phyloP scores from a whole-genome alignment of 2,329 filamentous ascomycete species.

The Aspergillus uvarum region DNA sequence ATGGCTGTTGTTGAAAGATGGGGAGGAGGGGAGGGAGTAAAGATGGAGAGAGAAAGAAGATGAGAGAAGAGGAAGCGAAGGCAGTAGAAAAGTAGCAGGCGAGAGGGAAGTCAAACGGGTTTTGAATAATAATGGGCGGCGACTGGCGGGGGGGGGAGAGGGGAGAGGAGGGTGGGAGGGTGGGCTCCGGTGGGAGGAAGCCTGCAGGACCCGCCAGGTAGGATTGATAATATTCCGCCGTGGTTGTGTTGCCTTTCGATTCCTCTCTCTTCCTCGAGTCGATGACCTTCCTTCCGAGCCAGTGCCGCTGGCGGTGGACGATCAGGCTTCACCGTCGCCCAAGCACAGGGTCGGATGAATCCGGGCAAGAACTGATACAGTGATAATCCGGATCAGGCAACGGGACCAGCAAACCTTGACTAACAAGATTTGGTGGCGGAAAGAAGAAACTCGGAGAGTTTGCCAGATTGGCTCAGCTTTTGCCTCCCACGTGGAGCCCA shows the following conservation, averaged over 20 bases:
- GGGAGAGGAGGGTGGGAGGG: background rate
- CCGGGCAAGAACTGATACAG: constrained; percentile 1
- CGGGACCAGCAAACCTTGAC: background rate
- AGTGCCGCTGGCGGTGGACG: no score
- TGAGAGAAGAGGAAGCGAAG: constrained; percentile 1
- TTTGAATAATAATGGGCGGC: constrained; percentile 1
- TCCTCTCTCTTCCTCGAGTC: background rate
- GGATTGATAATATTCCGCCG: background rate
- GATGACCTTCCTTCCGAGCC: background rate
- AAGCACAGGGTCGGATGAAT: background rate
- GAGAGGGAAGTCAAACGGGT: background rate
- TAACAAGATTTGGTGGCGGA: constrained; percentile 6
- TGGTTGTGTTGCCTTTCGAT: background rate
- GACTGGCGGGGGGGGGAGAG: no score
- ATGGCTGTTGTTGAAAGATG: background rate
- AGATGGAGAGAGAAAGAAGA: background rate
- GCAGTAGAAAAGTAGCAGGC: constrained; percentile 1
- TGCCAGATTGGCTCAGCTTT: background rate
- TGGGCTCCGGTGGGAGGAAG: background rate
- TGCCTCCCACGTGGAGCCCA: constrained; percentile 4
- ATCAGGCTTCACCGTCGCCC: background rate
- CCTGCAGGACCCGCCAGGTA: background rate
- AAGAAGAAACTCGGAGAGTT: background rate
- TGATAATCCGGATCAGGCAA: constrained; percentile 1
- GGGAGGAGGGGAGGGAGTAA: background rate